Conservation (phyloP, 768 basidiomycete genomes). For the Rhodotorula taiwanensis region DNA sequence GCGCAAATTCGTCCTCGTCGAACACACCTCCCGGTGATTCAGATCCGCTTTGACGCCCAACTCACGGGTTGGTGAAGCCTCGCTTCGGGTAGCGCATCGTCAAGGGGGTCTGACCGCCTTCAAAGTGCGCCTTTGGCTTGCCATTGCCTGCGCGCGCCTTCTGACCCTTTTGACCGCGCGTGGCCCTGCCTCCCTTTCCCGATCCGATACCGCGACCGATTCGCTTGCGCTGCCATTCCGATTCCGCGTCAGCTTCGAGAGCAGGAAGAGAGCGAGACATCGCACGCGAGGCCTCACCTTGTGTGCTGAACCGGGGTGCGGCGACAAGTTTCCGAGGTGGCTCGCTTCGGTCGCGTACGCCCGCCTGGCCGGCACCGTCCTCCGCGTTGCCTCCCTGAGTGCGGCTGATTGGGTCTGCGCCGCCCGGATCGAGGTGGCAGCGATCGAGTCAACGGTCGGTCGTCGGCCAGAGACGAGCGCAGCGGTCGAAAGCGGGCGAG, state of each 20-base stretch:
- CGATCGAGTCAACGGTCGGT: too few species aligned
- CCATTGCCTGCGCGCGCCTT: conserved; percentile 85
- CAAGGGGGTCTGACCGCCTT: conserved; percentile 94
- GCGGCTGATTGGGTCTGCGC: too few species aligned
- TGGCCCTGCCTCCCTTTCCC: conserved; percentile 82
- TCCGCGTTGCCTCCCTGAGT: too few species aligned
- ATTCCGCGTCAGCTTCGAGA: too few species aligned
- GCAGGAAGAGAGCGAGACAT: neutral
- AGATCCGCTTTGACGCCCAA: neutral
- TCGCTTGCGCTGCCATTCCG: conserved; percentile 78
- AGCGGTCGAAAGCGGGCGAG: neutral
- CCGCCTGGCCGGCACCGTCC: neutral
- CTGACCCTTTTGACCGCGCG: conserved; percentile 91
- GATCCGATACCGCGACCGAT: conserved; percentile 89
- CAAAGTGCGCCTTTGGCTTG: conserved; percentile 73
- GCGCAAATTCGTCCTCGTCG: too few species aligned
- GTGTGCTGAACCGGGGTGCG: conserved; percentile 64
- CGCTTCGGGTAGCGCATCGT: conserved; percentile 84
- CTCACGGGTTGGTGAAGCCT: conserved; percentile 88
- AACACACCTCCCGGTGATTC: too few species aligned
- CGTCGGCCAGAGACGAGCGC: neutral
- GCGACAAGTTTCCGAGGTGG: conserved; percentile 61
- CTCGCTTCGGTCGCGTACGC: conserved; percentile 19
- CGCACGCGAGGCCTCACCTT: conserved; percentile 48
- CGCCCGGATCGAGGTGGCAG: too few species aligned